A percentile compares a stretch with the other conserved stretches of the same genome.
phyloP scores from a whole-genome alignment of 2,329 filamentous ascomycete genomes.

The Exophiala mesophila region DNA sequence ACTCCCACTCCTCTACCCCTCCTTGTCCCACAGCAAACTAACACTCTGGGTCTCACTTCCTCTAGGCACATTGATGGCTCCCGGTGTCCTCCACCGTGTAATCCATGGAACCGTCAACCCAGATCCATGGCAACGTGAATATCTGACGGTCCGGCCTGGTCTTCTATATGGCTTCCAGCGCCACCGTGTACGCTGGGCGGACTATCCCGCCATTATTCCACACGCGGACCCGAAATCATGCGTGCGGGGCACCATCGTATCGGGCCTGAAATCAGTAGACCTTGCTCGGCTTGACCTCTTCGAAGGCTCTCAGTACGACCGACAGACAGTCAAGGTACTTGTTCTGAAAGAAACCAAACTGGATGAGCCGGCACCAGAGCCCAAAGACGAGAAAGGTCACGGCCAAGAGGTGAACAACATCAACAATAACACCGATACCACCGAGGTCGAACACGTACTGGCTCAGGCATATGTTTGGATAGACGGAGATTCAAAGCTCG shows the following conservation, averaged over 20 bases:
- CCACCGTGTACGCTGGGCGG: constrained; percentile 60
- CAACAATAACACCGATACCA: too few species aligned
- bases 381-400: constrained; percentile 17
- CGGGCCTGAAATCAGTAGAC: constrained; percentile 72
- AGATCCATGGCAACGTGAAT: constrained; percentile 46
- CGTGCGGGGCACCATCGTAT: constrained; percentile 72
- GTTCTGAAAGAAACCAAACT: constrained; percentile 32
- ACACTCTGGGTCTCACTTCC: background rate
- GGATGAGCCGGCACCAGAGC: constrained; percentile 24
- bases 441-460: constrained; percentile 40
- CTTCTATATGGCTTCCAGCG: constrained; percentile 70
- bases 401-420: constrained; percentile 32
- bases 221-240: constrained; percentile 32
- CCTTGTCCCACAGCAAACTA: background rate
- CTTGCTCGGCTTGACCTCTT: constrained; percentile 72
- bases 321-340: constrained; percentile 45
- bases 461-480: constrained; percentile 64
- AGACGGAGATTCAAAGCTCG: constrained; percentile 47
- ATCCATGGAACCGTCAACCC: constrained; percentile 60
- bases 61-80: constrained; percentile 69
- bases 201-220: constrained; percentile 74
- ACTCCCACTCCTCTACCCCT: background rate
- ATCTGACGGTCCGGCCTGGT: constrained; percentile 66
- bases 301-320: constrained; percentile 70
- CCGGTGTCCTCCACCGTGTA: constrained; percentile 78